These are phyloP conservation scores for Geotrichum macrosporum DNA, from an alignment of 1,139 yeast genomes.

Conservation along the genomic window DNA sequence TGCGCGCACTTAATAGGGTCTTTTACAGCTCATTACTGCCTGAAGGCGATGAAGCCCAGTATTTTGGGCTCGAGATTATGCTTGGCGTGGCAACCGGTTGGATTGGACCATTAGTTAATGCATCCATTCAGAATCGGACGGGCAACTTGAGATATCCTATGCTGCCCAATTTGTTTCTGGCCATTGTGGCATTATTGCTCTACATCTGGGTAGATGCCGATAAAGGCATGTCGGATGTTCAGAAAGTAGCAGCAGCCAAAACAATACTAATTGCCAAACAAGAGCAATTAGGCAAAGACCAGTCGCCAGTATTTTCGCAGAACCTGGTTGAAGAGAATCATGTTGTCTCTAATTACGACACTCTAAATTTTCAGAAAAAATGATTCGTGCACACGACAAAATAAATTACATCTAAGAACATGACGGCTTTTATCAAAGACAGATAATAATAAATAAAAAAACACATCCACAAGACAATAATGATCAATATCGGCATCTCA, in stretches of 20 bases:
- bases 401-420: too few species aligned
- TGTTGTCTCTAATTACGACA: too few species aligned
- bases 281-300: too few species aligned
- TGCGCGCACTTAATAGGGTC: slow-evolving; percentile 43
- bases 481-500: too few species aligned
- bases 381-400: too few species aligned
- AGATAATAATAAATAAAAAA: too few species aligned
- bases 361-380: too few species aligned
- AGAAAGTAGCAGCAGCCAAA: slow-evolving; percentile 2
- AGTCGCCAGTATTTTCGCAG: too few species aligned
- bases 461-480: too few species aligned
- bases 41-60: slow-evolving; percentile 46
- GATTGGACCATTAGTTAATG: slow-evolving; percentile 45
- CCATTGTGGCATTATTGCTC: slow-evolving; percentile 33
- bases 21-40: slow-evolving; percentile 44
- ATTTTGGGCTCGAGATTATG: slow-evolving; percentile 45
- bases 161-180: slow-evolving; percentile 41
- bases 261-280: too few species aligned
- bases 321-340: too few species aligned
- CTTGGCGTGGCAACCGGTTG: slow-evolving; percentile 47
- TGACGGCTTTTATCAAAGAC: too few species aligned
- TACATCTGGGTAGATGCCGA: slow-evolving; percentile 39
- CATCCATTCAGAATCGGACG: slow-evolving; percentile 44
- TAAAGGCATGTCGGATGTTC: slow-evolving; percentile 34
- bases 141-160: slow-evolving; percentile 43